Percentiles rank a stretch among this genome's conserved stretches.
These are phyloP conservation scores for Ophiobolus disseminans DNA, from an alignment of 2,329 filamentous ascomycete genomes.

Conservation along the genomic window DNA sequence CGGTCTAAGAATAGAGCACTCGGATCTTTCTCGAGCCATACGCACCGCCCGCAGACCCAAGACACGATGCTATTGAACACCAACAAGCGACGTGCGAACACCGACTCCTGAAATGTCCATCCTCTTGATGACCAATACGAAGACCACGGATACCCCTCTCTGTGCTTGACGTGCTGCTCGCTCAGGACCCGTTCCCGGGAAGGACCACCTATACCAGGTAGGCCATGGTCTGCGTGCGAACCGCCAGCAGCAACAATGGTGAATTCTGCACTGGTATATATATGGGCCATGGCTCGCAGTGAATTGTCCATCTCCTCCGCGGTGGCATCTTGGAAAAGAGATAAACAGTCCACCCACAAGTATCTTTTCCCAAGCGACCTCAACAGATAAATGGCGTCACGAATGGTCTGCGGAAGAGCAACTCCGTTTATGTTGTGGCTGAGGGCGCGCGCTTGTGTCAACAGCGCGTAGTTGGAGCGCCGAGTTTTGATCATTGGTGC, in stretches of 20 bases:
- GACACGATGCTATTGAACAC: slow-evolving; percentile 8
- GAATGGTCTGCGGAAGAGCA: slow-evolving; percentile 10
- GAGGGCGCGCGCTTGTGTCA: background rate
- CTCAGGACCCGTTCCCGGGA: background rate
- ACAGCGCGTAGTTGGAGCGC: background rate
- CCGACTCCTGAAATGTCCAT: slow-evolving; percentile 22
- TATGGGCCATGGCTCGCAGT: slow-evolving; percentile 14
- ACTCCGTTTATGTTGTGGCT: background rate
- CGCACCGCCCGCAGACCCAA: slow-evolving; percentile 11
- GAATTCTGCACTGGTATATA: slow-evolving; percentile 18
- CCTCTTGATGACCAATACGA: slow-evolving; percentile 5
- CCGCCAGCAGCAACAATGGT: slow-evolving; percentile 19
- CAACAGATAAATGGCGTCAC: slow-evolving; percentile 14
- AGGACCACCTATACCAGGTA: slow-evolving; percentile 3
- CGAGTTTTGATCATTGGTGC: background rate
- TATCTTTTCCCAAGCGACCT: slow-evolving; percentile 9
- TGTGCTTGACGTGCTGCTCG: background rate
- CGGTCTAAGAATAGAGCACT: background rate
- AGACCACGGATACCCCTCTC: background rate
- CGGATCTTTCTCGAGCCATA: background rate
- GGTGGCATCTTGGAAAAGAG: slow-evolving; percentile 14
- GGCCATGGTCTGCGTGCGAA: slow-evolving; percentile 11
- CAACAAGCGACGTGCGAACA: slow-evolving; percentile 15
- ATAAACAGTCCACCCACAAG: slow-evolving; percentile 21
- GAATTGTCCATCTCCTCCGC: slow-evolving; percentile 5